Percentiles rank a stretch among this genome's conserved stretches.
These are phyloP conservation scores for Elongisporangium undulatum DNA, from an alignment of 352 stramenopile genomes.

Conservation along the genomic window DNA sequence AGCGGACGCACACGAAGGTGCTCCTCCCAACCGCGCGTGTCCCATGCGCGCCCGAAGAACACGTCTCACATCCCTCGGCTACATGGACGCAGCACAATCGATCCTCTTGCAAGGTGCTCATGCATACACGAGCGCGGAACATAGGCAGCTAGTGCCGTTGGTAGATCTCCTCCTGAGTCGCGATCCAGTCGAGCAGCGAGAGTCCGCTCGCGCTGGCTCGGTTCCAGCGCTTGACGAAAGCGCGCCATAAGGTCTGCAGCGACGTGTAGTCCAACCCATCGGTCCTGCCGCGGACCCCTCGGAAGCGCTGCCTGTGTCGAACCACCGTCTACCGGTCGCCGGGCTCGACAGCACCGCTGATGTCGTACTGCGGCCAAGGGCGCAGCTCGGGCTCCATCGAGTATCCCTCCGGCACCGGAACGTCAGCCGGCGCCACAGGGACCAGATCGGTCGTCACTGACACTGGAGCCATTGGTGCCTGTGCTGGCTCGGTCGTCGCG, in stretches of 20 bases:
- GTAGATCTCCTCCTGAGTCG: background rate
- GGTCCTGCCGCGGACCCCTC: conserved; percentile 1
- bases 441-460: too few relatives aligned
- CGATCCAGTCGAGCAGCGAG: background rate
- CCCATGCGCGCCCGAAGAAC: background rate
- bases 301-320: background rate
- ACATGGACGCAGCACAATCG: background rate
- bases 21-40: background rate
- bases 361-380: too few relatives aligned
- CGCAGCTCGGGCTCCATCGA: too few relatives aligned
- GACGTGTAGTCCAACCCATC: background rate
- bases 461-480: too few relatives aligned
- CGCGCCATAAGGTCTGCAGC: conserved; percentile 1
- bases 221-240: conserved; percentile 1
- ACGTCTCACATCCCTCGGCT: background rate
- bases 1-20: background rate
- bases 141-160: too few relatives aligned
- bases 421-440: too few relatives aligned
- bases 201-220: too few relatives aligned
- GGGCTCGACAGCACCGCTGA: too few relatives aligned
- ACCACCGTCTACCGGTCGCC: conserved; percentile 1
- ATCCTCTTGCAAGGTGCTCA: background rate
- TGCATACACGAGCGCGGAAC: background rate
- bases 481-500: too few relatives aligned
- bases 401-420: too few relatives aligned